A percentile compares a stretch with the other conserved stretches of the same genome.
These are phyloP conservation scores for Amesomyces nigricolor DNA, from an alignment of 2,329 filamentous ascomycete species.

Conservation along the genomic window DNA sequence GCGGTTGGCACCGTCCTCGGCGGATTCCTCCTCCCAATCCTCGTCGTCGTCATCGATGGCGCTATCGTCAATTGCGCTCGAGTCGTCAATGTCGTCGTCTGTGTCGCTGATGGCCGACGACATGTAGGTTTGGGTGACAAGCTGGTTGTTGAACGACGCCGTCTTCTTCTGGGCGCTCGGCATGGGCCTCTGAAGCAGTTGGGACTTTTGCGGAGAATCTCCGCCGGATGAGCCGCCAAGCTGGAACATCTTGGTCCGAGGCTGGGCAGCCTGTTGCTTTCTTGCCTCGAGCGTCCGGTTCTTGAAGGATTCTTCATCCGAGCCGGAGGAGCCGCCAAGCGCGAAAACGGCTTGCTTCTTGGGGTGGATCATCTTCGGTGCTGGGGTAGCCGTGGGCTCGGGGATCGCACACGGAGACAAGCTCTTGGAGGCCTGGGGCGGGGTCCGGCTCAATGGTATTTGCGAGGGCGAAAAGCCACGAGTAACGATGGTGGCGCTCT, in stretches of 20 bases:
- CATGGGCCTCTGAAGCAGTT: slow-evolving; percentile 41
- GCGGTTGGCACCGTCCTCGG: slow-evolving; percentile 75
- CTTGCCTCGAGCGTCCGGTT: slow-evolving; percentile 46
- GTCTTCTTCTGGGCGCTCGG: slow-evolving; percentile 60
- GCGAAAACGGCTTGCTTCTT: slow-evolving; percentile 62
- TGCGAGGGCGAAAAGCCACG: slow-evolving; percentile 80
- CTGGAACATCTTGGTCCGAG: slow-evolving; percentile 43
- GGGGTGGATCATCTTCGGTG: slow-evolving; percentile 61
- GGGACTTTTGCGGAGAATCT: slow-evolving; percentile 60
- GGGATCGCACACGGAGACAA: slow-evolving; percentile 54
- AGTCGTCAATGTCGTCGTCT: slow-evolving; percentile 56
- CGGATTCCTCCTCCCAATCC: slow-evolving; percentile 62
- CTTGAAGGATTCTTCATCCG: slow-evolving; percentile 70
- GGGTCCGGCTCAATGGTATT: slow-evolving; percentile 44
- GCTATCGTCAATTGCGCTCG: slow-evolving; percentile 57
- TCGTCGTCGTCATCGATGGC: slow-evolving; percentile 57
- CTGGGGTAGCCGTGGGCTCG: slow-evolving; percentile 51
- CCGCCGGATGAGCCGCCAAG: slow-evolving; percentile 64
- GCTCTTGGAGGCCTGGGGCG: slow-evolving; percentile 45
- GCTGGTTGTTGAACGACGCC: slow-evolving; percentile 73
- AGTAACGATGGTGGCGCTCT: slow-evolving; percentile 59
- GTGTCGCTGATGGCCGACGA: slow-evolving; percentile 42
- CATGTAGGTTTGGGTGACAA: slow-evolving; percentile 61
- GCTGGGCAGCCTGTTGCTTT: slow-evolving; percentile 32
- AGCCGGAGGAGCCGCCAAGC: slow-evolving; percentile 69